Base-by-base conservation (phyloP, 768 basidiomycete genomes). In the Rhizopogon rudus region DNA sequence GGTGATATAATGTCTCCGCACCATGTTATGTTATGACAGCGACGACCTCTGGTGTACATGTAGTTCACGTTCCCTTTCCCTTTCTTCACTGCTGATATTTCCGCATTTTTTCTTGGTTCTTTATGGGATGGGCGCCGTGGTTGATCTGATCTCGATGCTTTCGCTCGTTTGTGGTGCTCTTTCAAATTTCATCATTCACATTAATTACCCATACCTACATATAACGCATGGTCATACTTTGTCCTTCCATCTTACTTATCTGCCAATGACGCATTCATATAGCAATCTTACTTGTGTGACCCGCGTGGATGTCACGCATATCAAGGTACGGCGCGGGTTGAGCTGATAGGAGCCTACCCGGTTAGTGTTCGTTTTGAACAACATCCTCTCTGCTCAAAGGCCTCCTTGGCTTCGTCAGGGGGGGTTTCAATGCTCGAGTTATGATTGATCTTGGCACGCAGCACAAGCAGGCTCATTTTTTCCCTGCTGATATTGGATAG, bases 111-210 rank as follows among this genome's bases (percentile, higher is more conserved):
- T 57, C 25, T 25, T 69, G 58, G 58, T 64, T 58, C 56, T 46
- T 57, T 52, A 59, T 63, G 46, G 58, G 57, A 55, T 53, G 58
- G 44, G 48, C 60, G 57, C 40, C 51, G 28, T 61, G 55, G 35
- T 57, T 54, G 59, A 60, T 60, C 50, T 56, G 53, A 58, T 54
- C 22, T 35, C 8, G 29, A 48, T 61, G 60, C 64, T 65, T 59
- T 63, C 56, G 55, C 61, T 64, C 62, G 7, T 59, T 62, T 57
- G 61, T 65, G 61, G 67, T 63, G 63, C 65, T 69, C 67, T 49
- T 37, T 33, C 10, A 10, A 33, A 33, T 33, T 25, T 25, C 31
- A 48, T 48, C 33, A 37, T 49, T 49, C 9, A 25, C 25, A 14
- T 16, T 49, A 49, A 49, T 49, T 13, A 49, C 48, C 48, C 37